phyloP scores from a whole-genome alignment of 306 rosid species.

The Prunus armeniaca region DNA sequence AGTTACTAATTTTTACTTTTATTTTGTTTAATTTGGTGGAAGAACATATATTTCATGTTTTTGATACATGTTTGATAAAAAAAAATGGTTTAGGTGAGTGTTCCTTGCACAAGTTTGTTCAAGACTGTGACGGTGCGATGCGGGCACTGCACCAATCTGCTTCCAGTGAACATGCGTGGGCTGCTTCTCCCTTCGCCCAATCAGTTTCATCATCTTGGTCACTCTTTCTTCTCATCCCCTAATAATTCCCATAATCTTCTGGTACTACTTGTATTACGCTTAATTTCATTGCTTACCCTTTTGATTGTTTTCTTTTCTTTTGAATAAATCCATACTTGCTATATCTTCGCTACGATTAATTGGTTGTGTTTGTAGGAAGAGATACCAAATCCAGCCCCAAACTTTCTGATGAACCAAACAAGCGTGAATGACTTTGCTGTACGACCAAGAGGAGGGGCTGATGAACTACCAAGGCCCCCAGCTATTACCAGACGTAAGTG shows the following conservation, averaged over 20 bases:
- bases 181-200: slow-evolving; percentile 76
- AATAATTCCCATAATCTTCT: slow-evolving; percentile 53
- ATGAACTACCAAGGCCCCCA: slow-evolving; percentile 78
- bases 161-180: slow-evolving; percentile 90
- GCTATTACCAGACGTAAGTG: slow-evolving; percentile 69
- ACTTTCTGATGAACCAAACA: slow-evolving; percentile 57
- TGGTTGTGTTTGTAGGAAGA: slow-evolving; percentile 23
- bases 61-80: neutral
- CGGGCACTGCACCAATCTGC: slow-evolving; percentile 93
- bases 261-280: slow-evolving; percentile 31
- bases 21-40: neutral
- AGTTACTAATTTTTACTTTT: neutral
- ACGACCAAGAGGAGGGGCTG: slow-evolving; percentile 50
- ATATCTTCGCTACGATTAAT: too few species aligned
- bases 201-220: slow-evolving; percentile 76
- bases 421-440: slow-evolving; percentile 49
- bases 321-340: too few species aligned
- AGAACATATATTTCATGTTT: neutral
- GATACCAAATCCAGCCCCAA: slow-evolving; percentile 65
- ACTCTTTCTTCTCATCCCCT: slow-evolving; percentile 71
- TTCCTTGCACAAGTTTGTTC: slow-evolving; percentile 93
- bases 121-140: slow-evolving; percentile 95
- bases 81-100: slow-evolving; percentile 57
- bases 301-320: too few species aligned
- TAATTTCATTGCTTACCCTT: too few species aligned